Evolutionary conservation across 2,329 filamentous ascomycete genomes (phyloP), one percentile per base, ranked within the genome.

Genomic region (Calonectria pauciramosa): DNA sequence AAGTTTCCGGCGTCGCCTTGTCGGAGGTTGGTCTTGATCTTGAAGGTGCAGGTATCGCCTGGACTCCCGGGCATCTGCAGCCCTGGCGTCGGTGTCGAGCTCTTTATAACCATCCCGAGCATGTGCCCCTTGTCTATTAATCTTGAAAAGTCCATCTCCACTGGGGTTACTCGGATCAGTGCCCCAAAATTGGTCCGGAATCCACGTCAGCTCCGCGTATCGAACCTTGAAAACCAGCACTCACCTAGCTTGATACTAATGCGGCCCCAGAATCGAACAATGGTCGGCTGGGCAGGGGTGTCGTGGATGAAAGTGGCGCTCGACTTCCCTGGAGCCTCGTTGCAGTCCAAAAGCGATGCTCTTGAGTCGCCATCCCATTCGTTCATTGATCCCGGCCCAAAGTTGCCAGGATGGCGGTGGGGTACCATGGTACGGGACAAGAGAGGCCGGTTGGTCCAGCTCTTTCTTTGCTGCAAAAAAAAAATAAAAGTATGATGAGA

Each of bases 171-270:
- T 59, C 44, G 70, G 63, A 14, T 51, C 18, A 41, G 52, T 23
- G 34, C 32, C 47, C 70, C 65, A 68, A 20, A 68, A 69, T 44
- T 38, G 36, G 20, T 54, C 34, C 11, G 36, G 47, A 68, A 68
- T 72, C 70, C 70, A 63, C 36, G 65, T 23, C 56, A 44, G 54
- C 70, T 59, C 16, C 26, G 56, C 34, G 28, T 20, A 38, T 68
- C 20, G 20, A 56, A 49, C 32, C 26, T 16, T 56, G 64, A 60
- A 30, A 51, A 41, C 65, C 65, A 65, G 16, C 34, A 8, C 20
- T 30, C 59, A 32, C 34, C 30, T 34, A 72, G 23, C 49, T 38
- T 69, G 18, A 36, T 26, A 65, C 56, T 41, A 13, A 68, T 51
- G 30, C 30, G 49, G 34, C 32, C 30, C 65, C 47, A 69, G 23